Evolutionary conservation across 805 yeast genomes (phyloP).

Genomic region (Wickerhamiella spandovensis): DNA sequence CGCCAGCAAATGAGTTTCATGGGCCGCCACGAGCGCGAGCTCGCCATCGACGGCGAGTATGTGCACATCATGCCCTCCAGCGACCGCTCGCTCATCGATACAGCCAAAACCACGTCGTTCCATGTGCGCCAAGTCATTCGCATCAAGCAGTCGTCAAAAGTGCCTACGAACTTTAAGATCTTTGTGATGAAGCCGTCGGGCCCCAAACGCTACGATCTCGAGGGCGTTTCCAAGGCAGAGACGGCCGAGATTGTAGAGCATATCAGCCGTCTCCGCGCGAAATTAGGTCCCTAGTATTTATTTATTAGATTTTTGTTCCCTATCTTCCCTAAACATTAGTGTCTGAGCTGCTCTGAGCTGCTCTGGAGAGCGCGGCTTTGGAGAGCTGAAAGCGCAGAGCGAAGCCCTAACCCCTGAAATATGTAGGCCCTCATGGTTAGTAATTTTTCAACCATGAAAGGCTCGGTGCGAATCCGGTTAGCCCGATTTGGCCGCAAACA

Average conservation of each 20-base stretch:
- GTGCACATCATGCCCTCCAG: conserved; percentile 79
- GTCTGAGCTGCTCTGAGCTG: no score
- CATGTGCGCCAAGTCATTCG: conserved; percentile 66
- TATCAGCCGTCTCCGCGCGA: conserved; percentile 26
- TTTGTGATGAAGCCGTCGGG: conserved; percentile 56
- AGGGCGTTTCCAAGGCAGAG: conserved; percentile 48
- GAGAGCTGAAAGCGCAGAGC: no score
- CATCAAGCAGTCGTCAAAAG: conserved; percentile 63
- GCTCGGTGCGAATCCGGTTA: conserved; percentile 72
- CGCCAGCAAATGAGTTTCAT: conserved; percentile 76
- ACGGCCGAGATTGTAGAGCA: conserved; percentile 67
- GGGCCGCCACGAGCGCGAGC: conserved; percentile 63
- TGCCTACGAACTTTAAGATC: conserved; percentile 69
- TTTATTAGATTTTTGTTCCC: no score
- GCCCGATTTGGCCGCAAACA: conserved; percentile 87
- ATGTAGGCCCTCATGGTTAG: no score
- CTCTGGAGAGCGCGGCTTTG: no score
- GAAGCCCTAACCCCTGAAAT: no score
- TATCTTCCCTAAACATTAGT: no score
- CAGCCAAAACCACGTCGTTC: conserved; percentile 71
- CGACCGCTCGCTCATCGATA: conserved; percentile 58
- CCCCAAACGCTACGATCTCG: conserved; percentile 75
- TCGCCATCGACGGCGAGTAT: conserved; percentile 90
- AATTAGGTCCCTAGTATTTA: not conserved
- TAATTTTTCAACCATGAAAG: conserved; percentile 33